Percentiles rank a stretch among this genome's conserved stretches.
phyloP scores from a whole-genome alignment of 345 rosid species.

The Brassica carinata region DNA sequence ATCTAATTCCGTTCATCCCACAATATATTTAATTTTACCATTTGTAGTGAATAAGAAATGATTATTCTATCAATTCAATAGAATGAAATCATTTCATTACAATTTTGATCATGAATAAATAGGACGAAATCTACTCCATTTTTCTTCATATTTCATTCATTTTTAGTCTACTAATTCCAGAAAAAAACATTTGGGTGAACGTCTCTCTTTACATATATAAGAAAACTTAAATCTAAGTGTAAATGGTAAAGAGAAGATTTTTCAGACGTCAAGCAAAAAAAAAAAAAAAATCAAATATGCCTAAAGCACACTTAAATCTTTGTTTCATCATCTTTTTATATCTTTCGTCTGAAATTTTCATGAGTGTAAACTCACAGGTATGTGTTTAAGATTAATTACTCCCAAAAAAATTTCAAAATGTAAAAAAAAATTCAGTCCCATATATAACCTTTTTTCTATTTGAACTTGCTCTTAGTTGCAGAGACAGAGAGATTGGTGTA shows the following conservation, averaged over 20 bases:
- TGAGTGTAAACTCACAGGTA: slow-evolving; percentile 22
- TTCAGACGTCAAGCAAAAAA: background rate
- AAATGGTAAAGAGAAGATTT: background rate
- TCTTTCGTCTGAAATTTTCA: slow-evolving; percentile 4
- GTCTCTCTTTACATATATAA: background rate
- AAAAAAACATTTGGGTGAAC: background rate
- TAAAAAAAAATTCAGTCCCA: background rate
- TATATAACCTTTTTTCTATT: background rate
- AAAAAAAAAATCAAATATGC: slow-evolving; percentile 9
- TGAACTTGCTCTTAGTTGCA: background rate
- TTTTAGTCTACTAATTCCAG: background rate
- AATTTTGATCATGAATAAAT: background rate
- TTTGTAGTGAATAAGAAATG: no score
- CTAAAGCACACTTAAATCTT: background rate
- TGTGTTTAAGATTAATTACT: background rate
- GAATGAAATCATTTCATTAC: background rate
- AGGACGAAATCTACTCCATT: background rate
- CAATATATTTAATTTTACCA: no score
- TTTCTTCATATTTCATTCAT: background rate
- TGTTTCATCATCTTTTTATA: slow-evolving; percentile 22
- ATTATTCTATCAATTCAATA: background rate
- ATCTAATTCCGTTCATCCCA: no score
- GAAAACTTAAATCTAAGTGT: background rate
- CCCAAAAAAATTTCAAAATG: background rate
- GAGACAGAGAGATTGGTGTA: slow-evolving; percentile 11